Conservation (phyloP, 305 asterid species). For the Solanum aculeatissimum region DNA sequence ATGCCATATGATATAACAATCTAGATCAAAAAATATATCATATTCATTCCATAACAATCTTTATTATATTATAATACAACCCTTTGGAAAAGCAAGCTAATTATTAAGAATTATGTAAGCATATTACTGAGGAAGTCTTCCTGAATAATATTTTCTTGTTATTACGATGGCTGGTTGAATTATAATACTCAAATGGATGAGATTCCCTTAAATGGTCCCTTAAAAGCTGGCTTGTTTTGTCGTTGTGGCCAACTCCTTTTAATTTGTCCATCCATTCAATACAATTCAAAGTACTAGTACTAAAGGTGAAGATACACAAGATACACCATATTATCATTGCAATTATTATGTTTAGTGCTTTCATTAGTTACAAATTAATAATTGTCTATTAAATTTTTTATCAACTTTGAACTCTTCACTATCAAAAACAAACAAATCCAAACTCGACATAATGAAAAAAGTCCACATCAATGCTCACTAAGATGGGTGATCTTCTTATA, state of each 20-base stretch:
- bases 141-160: not conserved
- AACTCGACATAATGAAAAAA: not conserved
- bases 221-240: conserved; percentile 53
- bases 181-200: conserved; percentile 5
- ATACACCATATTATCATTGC: not conserved
- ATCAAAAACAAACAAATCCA: not conserved
- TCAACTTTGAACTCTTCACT: not conserved
- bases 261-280: not conserved
- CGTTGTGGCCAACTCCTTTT: conserved; percentile 27
- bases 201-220: conserved; percentile 34
- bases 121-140: not conserved
- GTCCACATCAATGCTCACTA: not conserved
- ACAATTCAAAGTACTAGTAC: not conserved
- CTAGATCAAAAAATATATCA: not conserved
- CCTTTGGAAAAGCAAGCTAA: not conserved
- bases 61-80: not conserved
- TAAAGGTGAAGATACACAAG: not conserved
- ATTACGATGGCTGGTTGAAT: not conserved
- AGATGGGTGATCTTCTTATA: not conserved
- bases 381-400: not conserved
- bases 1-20: not conserved
- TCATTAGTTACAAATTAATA: not conserved
- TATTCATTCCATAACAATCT: not conserved
- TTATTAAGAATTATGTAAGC: not conserved
- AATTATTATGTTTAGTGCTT: not conserved